Conservation (phyloP, 176 grass and related monocot species). For the Raddia distichophylla region DNA sequence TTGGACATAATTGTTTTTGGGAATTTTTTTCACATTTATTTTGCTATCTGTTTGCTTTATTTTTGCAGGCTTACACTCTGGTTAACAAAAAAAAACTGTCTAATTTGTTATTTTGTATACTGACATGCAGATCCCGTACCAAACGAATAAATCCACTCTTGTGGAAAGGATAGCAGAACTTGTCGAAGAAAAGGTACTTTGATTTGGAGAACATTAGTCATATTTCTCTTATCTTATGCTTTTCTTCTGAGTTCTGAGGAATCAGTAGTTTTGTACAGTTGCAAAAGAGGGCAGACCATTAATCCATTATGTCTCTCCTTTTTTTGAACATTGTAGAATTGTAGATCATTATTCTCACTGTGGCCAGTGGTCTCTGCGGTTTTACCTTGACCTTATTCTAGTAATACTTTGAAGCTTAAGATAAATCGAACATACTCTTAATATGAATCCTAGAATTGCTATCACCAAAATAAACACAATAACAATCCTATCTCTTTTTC, state of each 20-base stretch:
- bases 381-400: constrained; percentile 18
- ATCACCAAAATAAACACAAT: neutral
- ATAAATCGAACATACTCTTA: neutral
- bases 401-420: neutral
- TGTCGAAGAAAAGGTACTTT: constrained; percentile 88
- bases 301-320: neutral
- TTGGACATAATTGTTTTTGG: constrained; percentile 28
- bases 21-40: constrained; percentile 9
- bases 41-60: constrained; percentile 13
- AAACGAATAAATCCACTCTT: constrained; percentile 87
- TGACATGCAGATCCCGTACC: constrained; percentile 82
- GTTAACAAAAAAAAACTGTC: neutral
- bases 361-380: neutral
- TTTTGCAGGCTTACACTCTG: neutral
- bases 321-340: neutral
- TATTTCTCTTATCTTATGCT: constrained; percentile 5
- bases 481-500: neutral
- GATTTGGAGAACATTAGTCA: constrained; percentile 23
- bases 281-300: neutral
- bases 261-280: neutral
- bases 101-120: constrained; percentile 44
- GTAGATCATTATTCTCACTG: constrained; percentile 7
- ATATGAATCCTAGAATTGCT: constrained; percentile 18
- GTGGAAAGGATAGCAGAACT: constrained; percentile 94
- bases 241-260: neutral